Evolutionary conservation across 164 flowering plant species (phyloP).

Genomic region (Pachysandra terminalis): DNA sequence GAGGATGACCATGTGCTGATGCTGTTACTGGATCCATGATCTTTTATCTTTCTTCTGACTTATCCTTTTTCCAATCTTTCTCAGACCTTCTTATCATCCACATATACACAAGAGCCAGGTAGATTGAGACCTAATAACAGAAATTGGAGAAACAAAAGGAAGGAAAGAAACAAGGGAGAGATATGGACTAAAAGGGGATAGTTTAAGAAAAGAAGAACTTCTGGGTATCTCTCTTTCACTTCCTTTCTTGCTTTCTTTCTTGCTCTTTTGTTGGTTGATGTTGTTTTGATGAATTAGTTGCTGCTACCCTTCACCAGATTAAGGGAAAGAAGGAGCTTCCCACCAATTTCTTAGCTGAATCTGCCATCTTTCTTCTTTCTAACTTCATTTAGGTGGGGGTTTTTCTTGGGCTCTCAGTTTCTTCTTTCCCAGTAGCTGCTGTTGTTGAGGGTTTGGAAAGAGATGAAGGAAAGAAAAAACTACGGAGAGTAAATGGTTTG

Average conservation of each 20-base stretch:
- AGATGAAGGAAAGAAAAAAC: conserved; percentile 14
- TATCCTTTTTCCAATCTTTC: no score
- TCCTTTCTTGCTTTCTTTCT: not conserved
- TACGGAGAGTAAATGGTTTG: conserved; percentile 6
- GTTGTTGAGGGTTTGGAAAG: conserved; percentile 29
- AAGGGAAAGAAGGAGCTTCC: conserved; percentile 13
- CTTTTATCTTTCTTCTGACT: not conserved
- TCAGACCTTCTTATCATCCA: not conserved
- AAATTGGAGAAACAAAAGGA: not conserved
- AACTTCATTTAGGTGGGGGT: conserved; percentile 5
- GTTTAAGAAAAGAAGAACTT: not conserved
- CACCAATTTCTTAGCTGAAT: conserved; percentile 39
- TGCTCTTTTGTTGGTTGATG: not conserved
- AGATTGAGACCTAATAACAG: conserved; percentile 1
- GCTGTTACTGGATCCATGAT: conserved; percentile 68
- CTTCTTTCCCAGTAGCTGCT: conserved; percentile 6
- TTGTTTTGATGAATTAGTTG: conserved; percentile 17
- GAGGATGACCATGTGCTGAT: conserved; percentile 61
- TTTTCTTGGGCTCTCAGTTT: conserved; percentile 4
- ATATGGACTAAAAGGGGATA: conserved; percentile 1
- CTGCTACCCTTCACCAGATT: conserved; percentile 21
- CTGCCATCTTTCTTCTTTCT: conserved; percentile 22
- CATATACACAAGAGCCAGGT: conserved; percentile 7
- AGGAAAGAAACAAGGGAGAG: conserved; percentile 5
- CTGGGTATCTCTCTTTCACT: not conserved